Evolutionary conservation across 495 filamentous ascomycete species (phyloP), one percentile per base, ranked within the genome.

Genomic region (Xylaria castorea): DNA sequence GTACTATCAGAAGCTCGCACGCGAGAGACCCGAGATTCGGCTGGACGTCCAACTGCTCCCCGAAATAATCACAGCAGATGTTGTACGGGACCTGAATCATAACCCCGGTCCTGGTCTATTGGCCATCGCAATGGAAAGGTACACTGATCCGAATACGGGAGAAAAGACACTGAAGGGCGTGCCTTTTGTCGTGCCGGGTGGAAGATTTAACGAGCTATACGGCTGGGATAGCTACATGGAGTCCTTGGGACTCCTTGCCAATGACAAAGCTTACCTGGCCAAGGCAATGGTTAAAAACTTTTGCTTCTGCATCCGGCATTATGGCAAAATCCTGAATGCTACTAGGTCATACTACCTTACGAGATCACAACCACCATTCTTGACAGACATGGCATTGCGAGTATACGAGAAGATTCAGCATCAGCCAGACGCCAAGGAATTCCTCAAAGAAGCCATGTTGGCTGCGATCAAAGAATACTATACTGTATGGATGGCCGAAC

Each of bases 191-290:
- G 96, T 99, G 27, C 96, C 96, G 0, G 97, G 96, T 48, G 96
- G 95, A 20, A 88, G 96, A 34, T 99, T 99, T 89, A 99, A 98
- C 81, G 96, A 99, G 79, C 80, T 98, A 30, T 99, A 99, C 77
- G 94, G 89, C 20, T 99, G 96, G 96, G 96, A 99, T 80, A 97
- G 93, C 78, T 98, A 97, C 83, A 97, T 99, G 93, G 94, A 93
- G 76, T 94, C 95, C 9, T 84, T 98, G 12, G 94, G 95, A 5
- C 85, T 99, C 73, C 81, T 98, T 50, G 90, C 90, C 72, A 92
- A 94, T 78, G 92, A 93, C 77, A 91, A 92, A 61, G 90, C 92
- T 46, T 88, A 97, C 77, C 83, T 99, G 50, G 93, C 93, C 68
- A 97, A 97, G 82, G 88, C 92, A 32, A 98, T 98, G 93, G 93